Base-by-base conservation (phyloP, 2,329 filamentous ascomycete genomes). In the Escovopsis sp. region DNA sequence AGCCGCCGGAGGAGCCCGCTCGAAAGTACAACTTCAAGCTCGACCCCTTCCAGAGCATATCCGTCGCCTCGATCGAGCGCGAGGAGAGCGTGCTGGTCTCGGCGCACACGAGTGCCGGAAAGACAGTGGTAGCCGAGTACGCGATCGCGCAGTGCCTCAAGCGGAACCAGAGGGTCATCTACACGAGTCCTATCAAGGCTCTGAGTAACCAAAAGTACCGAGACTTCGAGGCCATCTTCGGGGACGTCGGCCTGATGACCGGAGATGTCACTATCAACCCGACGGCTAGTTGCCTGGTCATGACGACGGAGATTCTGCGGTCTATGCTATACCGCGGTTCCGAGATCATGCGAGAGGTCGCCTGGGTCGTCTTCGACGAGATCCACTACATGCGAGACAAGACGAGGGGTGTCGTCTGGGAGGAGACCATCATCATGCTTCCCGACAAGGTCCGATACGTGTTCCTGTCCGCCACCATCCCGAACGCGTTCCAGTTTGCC, bases 211-310 rank as follows among this genome's bases (percentile, higher is more conserved):
- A 98, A 59, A 98, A 98, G 60, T 98, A 94, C 61, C 75, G 91
- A 68, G 91, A 98, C 59, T 98, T 98, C 61, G 80, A 84, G 52
- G 85, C 84, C 36, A 85, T 94, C 45, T 98, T 98, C 65, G 89
- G 88, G 45, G 91, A 98, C 58, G 89, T 95, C 41, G 91, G 91
- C 45, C 71, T 98, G 47, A 96, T 98, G 89, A 98, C 91, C 5
- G 91, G 91, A 56, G 91, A 98, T 73, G 89, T 96, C 49, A 98
- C 91, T 23, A 98, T 98, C 64, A 98, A 98, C 61, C 93, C 93
- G 4, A 96, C 91, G 4, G 91, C 91, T 12, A 96, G 88, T 46
- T 98, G 91, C 60, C 69, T 98, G 45, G 91, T 98, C 55, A 98
- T 98, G 91, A 98, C 91, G 1, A 98, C 91, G 1, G 91, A 98